Base-by-base conservation (phyloP, 768 basidiomycete genomes). In the Suillus tomentosus region DNA sequence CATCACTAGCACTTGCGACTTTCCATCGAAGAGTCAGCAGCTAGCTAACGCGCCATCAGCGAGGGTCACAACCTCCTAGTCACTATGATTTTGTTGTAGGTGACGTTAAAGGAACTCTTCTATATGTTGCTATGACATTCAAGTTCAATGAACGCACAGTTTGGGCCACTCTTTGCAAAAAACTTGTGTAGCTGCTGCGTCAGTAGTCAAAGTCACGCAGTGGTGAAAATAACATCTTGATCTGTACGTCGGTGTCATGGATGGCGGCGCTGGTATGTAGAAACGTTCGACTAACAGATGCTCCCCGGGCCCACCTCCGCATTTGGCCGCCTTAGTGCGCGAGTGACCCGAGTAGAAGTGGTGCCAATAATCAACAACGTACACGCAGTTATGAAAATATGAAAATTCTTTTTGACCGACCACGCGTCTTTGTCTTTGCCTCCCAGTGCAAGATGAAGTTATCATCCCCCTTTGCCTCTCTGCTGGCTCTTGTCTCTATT, bases 271-370 rank as follows among this genome's bases (percentile, higher is more conserved):
- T 27, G 24, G 27, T 15, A 50, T 13, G 15, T 50, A 31, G 31
- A 31, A 31, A 31, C 7, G 22, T 50, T 50, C 14, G 3, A 15
- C 27, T 24, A 24, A 50, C 24, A 22, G n/a, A 47, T 19, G 43
- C 43, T 17, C 45, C 15, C 36, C 10, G 36, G 17, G 42, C 42
- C 19, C 27, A 31, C 17, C 17, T 11, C 31, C 51, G 31, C 51
- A 31, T 54, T 34, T 31, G 31, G 31, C 31, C 31, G 36, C 36
- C 36, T 8, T 6, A 31, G 17, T 53, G 17, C 51, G 17, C 31
- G 31, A 54, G 53, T 17, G 6, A 36, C 19, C 53, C 53, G 53
- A 54, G 53, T 34, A 34, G 53, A 54, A 54, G 53, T 36, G 53
- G 17, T 54, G 19, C 31, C 1, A 31, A 34, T 54, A 6, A 54